These are phyloP conservation scores for Pyracantha coccinea DNA, from an alignment of 331 rosid genomes.

Conservation along the genomic window DNA sequence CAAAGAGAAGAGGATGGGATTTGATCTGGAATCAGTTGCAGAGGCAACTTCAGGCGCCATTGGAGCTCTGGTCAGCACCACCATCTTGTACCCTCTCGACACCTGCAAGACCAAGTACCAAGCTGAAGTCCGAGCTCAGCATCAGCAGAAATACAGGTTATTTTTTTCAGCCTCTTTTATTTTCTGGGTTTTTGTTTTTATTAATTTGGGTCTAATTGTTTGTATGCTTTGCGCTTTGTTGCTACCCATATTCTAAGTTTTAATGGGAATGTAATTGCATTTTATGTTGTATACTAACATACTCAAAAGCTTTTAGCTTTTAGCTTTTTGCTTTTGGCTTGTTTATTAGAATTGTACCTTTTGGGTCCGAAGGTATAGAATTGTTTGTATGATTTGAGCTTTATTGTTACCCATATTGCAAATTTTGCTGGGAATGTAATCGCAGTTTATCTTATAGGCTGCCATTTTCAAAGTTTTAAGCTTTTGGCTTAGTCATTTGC, in stretches of 20 bases:
- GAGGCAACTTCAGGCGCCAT: slow-evolving; percentile 97
- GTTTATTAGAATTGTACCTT: background rate
- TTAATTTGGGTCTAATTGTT: background rate
- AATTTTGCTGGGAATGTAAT: background rate
- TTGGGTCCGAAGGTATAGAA: background rate
- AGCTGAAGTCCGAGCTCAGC: slow-evolving; percentile 78
- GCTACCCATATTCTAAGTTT: background rate
- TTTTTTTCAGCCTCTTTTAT: background rate
- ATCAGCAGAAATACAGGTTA: slow-evolving; percentile 74
- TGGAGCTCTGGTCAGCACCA: slow-evolving; percentile 90
- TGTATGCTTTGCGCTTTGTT: background rate
- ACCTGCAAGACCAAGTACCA: slow-evolving; percentile 95
- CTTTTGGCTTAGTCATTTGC: background rate
- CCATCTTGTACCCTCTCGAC: slow-evolving; percentile 83
- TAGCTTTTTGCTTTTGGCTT: background rate
- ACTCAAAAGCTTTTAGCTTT: background rate
- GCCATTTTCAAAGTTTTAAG: background rate
- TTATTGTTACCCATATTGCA: background rate
- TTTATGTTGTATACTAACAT: background rate
- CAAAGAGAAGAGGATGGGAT: slow-evolving; percentile 37
- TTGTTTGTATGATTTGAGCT: background rate
- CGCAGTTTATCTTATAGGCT: background rate
- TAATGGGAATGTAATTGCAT: background rate
- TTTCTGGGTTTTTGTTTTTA: background rate
- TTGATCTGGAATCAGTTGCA: slow-evolving; percentile 75